A percentile compares a stretch with the other conserved stretches of the same genome.
phyloP scores from a whole-genome alignment of 768 basidiomycete genomes.

The Pleurotus eryngii region DNA sequence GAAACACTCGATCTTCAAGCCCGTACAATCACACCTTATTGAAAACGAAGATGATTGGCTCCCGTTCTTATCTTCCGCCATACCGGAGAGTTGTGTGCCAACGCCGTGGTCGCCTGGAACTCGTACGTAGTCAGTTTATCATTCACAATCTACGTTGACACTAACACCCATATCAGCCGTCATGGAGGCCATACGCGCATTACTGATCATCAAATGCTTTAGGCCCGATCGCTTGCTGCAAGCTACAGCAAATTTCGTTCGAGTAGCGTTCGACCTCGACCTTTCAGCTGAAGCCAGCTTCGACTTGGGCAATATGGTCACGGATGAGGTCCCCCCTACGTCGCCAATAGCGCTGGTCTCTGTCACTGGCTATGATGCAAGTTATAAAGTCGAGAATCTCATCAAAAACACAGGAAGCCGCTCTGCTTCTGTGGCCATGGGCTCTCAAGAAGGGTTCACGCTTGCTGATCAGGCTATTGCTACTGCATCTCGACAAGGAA shows the following conservation, averaged over 20 bases:
- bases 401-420: slow-evolving; percentile 73
- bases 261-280: slow-evolving; percentile 74
- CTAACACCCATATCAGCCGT: slow-evolving; percentile 44
- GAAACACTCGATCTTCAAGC: slow-evolving; percentile 73
- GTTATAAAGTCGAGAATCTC: slow-evolving; percentile 89
- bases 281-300: slow-evolving; percentile 71
- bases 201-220: slow-evolving; percentile 85
- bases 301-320: slow-evolving; percentile 75
- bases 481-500: slow-evolving; percentile 85
- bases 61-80: slow-evolving; percentile 61
- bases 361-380: slow-evolving; percentile 97
- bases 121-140: slow-evolving; percentile 46
- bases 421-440: slow-evolving; percentile 94
- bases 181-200: slow-evolving; percentile 67
- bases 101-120: slow-evolving; percentile 74
- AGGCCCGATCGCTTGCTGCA: slow-evolving; percentile 90
- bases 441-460: slow-evolving; percentile 95
- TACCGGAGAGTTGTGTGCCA: slow-evolving; percentile 71
- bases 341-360: slow-evolving; percentile 90
- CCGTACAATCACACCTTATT: slow-evolving; percentile 59
- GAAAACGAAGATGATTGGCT: slow-evolving; percentile 68
- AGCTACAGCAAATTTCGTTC: slow-evolving; percentile 73
- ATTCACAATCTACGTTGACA: slow-evolving; percentile 7
- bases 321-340: slow-evolving; percentile 71
- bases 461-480: slow-evolving; percentile 96